A percentile compares a stretch with the other conserved stretches of the same genome.
Conservation (phyloP, 2,329 filamentous ascomycete species). For the Cladosporium sp. region DNA sequence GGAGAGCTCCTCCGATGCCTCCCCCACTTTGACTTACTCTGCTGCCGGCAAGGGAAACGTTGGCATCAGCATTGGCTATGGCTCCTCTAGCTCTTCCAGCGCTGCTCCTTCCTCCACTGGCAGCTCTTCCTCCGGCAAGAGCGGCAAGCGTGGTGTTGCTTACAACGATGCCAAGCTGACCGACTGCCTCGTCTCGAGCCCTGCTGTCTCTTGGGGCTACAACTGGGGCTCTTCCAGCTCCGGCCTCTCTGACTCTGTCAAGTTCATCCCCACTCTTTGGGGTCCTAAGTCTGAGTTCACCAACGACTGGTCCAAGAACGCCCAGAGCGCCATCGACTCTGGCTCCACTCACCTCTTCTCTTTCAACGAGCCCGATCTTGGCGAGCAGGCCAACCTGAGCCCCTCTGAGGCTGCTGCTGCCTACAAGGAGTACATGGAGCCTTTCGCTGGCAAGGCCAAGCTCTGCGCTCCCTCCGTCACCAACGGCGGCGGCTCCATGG, state of each 20-base stretch:
- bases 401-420: slow-evolving; percentile 55
- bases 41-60: slow-evolving; percentile 14
- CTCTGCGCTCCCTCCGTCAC: slow-evolving; percentile 64
- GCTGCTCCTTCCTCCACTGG: slow-evolving; percentile 17
- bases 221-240: slow-evolving; percentile 64
- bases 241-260: slow-evolving; percentile 47
- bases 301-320: slow-evolving; percentile 54
- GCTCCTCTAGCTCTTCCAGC: slow-evolving; percentile 17
- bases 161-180: slow-evolving; percentile 64
- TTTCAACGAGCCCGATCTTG: slow-evolving; percentile 73
- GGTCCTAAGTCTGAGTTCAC: slow-evolving; percentile 50
- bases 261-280: slow-evolving; percentile 67
- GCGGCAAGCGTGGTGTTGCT: slow-evolving; percentile 66
- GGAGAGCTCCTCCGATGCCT: slow-evolving; percentile 13
- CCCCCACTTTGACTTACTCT: slow-evolving; percentile 15
- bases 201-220: slow-evolving; percentile 63
- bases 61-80: slow-evolving; percentile 6
- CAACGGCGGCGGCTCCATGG: slow-evolving; percentile 58
- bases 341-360: slow-evolving; percentile 62
- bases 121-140: slow-evolving; percentile 28
- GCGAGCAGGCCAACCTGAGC: slow-evolving; percentile 60
- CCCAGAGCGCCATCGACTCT: slow-evolving; percentile 53
- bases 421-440: slow-evolving; percentile 59
- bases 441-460: slow-evolving; percentile 54
- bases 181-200: slow-evolving; percentile 51